Evolutionary conservation across 169 alveolate species (phyloP).

Genomic region (Plasmodium vivax): DNA sequence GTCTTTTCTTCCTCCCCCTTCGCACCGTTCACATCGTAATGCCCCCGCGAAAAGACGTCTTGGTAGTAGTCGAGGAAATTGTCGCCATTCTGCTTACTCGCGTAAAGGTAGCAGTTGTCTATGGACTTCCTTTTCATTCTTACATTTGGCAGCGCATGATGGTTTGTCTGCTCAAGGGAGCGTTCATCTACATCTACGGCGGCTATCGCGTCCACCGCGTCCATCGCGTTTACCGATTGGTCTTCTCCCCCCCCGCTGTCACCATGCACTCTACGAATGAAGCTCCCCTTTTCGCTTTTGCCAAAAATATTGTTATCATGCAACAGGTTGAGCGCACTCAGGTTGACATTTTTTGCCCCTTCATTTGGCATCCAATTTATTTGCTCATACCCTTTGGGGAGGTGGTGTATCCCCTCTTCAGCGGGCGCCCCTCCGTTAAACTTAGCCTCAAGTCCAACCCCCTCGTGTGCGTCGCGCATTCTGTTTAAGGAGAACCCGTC

Average conservation of each 20-base stretch:
- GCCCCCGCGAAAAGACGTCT: neutral
- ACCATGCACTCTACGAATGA: neutral
- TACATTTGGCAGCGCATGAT: slow-evolving; percentile 1
- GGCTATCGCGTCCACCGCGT: neutral
- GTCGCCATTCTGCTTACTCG: neutral
- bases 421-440: neutral
- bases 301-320: neutral
- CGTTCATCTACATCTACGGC: neutral
- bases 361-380: neutral
- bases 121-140: slow-evolving; percentile 21
- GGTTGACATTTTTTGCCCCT: neutral
- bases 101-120: slow-evolving; percentile 29
- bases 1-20: neutral
- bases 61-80: neutral
- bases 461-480: neutral
- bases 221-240: neutral
- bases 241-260: neutral
- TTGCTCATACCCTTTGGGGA: neutral
- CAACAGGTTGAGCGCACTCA: neutral
- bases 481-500: neutral
- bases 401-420: neutral
- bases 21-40: neutral
- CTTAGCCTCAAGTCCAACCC: neutral
- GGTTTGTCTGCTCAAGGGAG: neutral
- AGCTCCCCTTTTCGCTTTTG: neutral